These are phyloP conservation scores for Prillingera fragicola DNA, from an alignment of 1,284 basidiomycete species.

Conservation along the genomic window DNA sequence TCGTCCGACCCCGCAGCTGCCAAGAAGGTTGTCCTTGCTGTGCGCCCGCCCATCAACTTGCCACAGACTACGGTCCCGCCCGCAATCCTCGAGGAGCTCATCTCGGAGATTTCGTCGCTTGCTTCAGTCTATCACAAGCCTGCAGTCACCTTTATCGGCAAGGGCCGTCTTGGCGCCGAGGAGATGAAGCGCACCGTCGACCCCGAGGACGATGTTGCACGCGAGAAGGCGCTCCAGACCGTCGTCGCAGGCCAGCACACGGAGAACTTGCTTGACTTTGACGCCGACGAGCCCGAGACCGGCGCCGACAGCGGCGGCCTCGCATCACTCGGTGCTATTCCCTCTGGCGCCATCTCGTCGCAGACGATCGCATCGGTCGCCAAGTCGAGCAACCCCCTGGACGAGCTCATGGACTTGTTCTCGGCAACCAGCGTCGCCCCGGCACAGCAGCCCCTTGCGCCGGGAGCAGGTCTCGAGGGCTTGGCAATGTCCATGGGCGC, in stretches of 20 bases:
- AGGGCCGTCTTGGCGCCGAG: conserved; percentile 77
- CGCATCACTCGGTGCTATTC: background rate
- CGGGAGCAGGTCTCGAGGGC: too few species aligned
- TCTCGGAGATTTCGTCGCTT: conserved; percentile 77
- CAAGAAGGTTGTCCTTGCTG: conserved; percentile 87
- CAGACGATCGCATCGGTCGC: conserved; percentile 35
- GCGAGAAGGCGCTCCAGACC: conserved; percentile 78
- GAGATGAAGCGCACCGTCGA: conserved; percentile 66
- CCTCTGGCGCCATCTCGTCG: conserved; percentile 22
- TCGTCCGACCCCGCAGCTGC: conserved; percentile 90
- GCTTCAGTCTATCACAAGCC: conserved; percentile 97
- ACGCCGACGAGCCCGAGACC: conserved; percentile 57
- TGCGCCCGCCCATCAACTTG: conserved; percentile 86
- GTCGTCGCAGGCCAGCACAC: conserved; percentile 84
- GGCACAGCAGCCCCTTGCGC: too few species aligned
- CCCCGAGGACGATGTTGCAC: conserved; percentile 59
- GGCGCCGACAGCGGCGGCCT: conserved; percentile 40
- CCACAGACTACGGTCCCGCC: conserved; percentile 84
- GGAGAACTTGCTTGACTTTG: conserved; percentile 92
- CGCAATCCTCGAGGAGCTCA: conserved; percentile 84
- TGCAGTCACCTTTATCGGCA: conserved; percentile 80
- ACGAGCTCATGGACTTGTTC: conserved; percentile 85
- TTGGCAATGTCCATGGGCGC: too few species aligned
- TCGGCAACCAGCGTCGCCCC: conserved; percentile 54
- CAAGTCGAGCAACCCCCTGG: conserved; percentile 67